Conservation (phyloP, 2,329 filamentous ascomycete species). For the Cercospora nicotianae region DNA sequence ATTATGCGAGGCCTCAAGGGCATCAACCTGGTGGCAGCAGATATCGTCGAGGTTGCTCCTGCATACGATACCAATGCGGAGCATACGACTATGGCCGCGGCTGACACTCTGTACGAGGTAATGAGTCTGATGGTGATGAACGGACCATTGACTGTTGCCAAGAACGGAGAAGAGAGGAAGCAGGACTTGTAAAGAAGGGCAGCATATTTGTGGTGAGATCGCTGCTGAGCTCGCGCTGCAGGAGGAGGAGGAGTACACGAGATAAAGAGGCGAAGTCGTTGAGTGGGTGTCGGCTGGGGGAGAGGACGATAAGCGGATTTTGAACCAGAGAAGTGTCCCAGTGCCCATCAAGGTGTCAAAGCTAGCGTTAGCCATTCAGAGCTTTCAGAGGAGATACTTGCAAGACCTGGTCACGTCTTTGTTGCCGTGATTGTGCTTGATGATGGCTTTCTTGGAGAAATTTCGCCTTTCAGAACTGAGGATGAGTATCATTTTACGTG, state of each 20-base stretch:
- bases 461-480: background rate
- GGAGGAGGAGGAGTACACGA: too few species aligned
- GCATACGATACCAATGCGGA: slow-evolving; percentile 80
- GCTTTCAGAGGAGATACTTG: background rate
- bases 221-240: too few species aligned
- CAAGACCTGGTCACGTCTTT: background rate
- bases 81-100: slow-evolving; percentile 77
- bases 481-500: background rate
- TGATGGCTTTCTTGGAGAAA: background rate
- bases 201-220: background rate
- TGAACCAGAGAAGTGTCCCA: background rate
- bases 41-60: slow-evolving; percentile 88
- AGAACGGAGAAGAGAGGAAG: slow-evolving; percentile 29
- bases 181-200: slow-evolving; percentile 21
- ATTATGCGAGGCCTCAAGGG: slow-evolving; percentile 69
- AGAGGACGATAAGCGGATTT: background rate
- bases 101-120: slow-evolving; percentile 82
- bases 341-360: slow-evolving; percentile 1
- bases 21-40: slow-evolving; percentile 74
- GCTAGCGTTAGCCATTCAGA: background rate
- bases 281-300: background rate
- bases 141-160: slow-evolving; percentile 61
- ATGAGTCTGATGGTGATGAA: slow-evolving; percentile 76
- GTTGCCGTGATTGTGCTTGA: background rate
- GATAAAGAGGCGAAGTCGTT: background rate